phyloP scores from a whole-genome alignment of 306 rosid genomes.

The Pyrus communis region DNA sequence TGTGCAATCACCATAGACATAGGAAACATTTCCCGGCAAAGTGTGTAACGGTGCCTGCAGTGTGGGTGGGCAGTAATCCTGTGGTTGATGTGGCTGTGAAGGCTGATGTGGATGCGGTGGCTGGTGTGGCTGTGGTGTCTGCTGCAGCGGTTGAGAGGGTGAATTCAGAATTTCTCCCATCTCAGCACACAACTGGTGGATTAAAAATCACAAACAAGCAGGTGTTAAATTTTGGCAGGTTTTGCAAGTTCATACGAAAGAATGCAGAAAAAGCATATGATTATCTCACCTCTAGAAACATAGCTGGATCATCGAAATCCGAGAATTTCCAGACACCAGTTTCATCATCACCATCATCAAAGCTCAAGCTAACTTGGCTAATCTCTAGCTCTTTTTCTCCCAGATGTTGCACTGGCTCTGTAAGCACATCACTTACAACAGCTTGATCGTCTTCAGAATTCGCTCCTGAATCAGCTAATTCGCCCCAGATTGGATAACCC shows the following conservation, averaged over 20 bases:
- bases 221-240: background rate
- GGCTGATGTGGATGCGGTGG: background rate
- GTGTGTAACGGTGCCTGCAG: background rate
- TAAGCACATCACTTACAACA: background rate
- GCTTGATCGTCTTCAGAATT: background rate
- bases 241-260: constrained; percentile 1
- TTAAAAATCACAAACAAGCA: constrained; percentile 10
- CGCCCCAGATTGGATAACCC: background rate
- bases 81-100: background rate
- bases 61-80: background rate
- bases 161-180: background rate
- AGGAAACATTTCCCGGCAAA: background rate
- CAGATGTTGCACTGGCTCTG: constrained; percentile 3
- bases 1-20: background rate
- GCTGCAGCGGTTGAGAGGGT: background rate
- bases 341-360: background rate
- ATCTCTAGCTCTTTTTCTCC: background rate
- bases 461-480: constrained; percentile 8
- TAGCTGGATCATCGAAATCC: background rate
- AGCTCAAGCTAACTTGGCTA: background rate
- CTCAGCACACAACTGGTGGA: constrained; percentile 1
- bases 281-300: background rate
- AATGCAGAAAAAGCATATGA: background rate
- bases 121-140: background rate
- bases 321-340: background rate